Evolutionary conservation across 352 stramenopile genomes (phyloP).

Genomic region (Phytophthora citrophthora): DNA sequence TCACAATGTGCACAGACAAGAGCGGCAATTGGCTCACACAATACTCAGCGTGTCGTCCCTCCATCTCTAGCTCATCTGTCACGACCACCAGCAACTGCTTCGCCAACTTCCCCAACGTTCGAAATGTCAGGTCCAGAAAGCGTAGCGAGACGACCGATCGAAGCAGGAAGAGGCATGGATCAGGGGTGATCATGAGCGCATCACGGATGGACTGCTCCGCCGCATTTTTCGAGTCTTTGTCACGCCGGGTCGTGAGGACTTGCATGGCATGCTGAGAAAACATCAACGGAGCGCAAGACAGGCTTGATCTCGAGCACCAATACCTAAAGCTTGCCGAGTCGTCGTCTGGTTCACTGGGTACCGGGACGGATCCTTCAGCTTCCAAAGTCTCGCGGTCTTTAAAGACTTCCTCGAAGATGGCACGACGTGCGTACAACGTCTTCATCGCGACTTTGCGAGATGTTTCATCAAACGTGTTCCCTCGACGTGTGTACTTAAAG

Average conservation of each 20-base stretch:
- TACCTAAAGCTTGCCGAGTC: conserved; percentile 46
- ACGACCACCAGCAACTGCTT: conserved; percentile 73
- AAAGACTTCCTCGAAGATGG: conserved; percentile 65
- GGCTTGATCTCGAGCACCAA: conserved; percentile 51
- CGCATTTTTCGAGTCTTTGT: conserved; percentile 67
- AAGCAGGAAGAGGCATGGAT: conserved; percentile 67
- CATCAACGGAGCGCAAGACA: conserved; percentile 67
- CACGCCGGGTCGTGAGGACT: conserved; percentile 68
- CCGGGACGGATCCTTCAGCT: neutral
- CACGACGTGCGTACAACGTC: conserved; percentile 61
- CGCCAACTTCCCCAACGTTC: conserved; percentile 69
- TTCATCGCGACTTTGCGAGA: conserved; percentile 64
- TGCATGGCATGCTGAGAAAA: conserved; percentile 77
- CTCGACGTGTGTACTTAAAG: conserved; percentile 76
- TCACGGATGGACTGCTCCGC: conserved; percentile 55
- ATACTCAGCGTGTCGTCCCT: conserved; percentile 55
- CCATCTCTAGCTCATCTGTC: conserved; percentile 35
- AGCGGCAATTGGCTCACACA: conserved; percentile 59
- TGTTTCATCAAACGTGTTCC: conserved; percentile 61
- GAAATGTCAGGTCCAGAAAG: conserved; percentile 68
- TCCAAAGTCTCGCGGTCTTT: conserved; percentile 48
- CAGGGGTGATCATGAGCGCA: conserved; percentile 50
- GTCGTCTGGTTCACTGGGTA: conserved; percentile 10
- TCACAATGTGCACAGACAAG: conserved; percentile 76
- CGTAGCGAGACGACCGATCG: conserved; percentile 56